Evolutionary conservation across 2,329 filamentous ascomycete species (phyloP).

Genomic region (Diplocarpon mali): DNA sequence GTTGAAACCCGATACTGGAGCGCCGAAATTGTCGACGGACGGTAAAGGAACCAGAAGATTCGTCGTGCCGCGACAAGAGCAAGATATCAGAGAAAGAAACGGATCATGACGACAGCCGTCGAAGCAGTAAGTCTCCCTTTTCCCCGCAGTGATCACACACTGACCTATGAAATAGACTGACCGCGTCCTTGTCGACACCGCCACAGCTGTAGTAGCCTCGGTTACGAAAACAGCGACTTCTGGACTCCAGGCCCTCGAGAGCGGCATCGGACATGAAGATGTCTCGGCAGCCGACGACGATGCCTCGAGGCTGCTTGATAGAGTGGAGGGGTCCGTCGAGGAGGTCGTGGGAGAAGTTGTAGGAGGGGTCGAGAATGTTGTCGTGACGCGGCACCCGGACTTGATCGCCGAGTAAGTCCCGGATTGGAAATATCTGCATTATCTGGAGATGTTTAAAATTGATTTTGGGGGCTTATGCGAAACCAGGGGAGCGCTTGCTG

Average conservation of each 20-base stretch:
- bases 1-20: neutral
- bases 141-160: no score
- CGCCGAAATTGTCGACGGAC: no score
- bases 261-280: conserved; percentile 15
- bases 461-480: neutral
- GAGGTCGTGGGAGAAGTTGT: conserved; percentile 15
- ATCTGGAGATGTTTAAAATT: no score
- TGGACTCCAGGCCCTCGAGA: no score
- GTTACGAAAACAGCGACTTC: conserved; percentile 1
- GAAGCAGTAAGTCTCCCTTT: neutral
- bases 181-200: conserved; percentile 3
- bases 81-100: neutral
- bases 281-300: conserved; percentile 10
- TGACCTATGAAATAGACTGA: neutral
- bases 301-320: conserved; percentile 6
- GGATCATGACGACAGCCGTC: conserved; percentile 1
- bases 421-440: no score
- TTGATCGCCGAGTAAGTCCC: no score
- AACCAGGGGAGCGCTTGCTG: conserved; percentile 16
- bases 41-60: neutral
- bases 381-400: no score
- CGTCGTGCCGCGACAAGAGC: neutral
- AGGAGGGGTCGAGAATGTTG: conserved; percentile 14
- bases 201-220: neutral
- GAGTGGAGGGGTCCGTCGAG: conserved; percentile 13